phyloP scores from a whole-genome alignment of 441 rosid genomes.

The Cnidoscolus chayamansa region DNA sequence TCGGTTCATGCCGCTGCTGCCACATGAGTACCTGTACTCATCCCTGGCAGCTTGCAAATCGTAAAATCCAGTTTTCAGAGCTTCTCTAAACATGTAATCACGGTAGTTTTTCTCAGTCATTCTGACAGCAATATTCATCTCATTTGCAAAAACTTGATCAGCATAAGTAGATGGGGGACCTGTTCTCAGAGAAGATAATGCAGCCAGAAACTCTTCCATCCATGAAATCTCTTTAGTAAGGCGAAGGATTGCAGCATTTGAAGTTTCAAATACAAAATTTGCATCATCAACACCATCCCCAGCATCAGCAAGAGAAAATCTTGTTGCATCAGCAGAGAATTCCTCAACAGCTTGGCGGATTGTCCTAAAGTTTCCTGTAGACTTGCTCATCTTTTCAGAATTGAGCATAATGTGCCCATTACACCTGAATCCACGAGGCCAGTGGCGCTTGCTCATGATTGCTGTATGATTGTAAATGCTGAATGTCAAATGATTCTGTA shows the following conservation, averaged over 20 bases:
- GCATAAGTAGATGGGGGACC: conserved; percentile 75
- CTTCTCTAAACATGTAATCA: conserved; percentile 83
- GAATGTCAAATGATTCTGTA: conserved; percentile 92
- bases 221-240: conserved; percentile 87
- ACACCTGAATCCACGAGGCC: conserved; percentile 94
- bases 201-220: conserved; percentile 78
- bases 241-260: conserved; percentile 79
- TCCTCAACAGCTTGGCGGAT: conserved; percentile 75
- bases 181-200: conserved; percentile 60
- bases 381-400: conserved; percentile 93
- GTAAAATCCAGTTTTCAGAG: conserved; percentile 83
- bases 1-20: conserved; percentile 67
- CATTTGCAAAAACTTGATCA: conserved; percentile 81
- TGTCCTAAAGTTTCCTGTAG: conserved; percentile 93
- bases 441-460: conserved; percentile 64
- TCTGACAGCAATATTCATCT: conserved; percentile 69
- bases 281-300: conserved; percentile 98
- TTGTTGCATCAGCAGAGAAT: conserved; percentile 86
- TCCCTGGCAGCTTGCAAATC: conserved; percentile 94
- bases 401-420: conserved; percentile 97
- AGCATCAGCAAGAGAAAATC: conserved; percentile 89
- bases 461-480: conserved; percentile 88
- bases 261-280: conserved; percentile 83
- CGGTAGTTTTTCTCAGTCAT: conserved; percentile 64
- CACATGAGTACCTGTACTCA: conserved; percentile 85